These are phyloP conservation scores for Trichoderma polysporum DNA, from an alignment of 2,329 filamentous ascomycete genomes.

Conservation along the genomic window DNA sequence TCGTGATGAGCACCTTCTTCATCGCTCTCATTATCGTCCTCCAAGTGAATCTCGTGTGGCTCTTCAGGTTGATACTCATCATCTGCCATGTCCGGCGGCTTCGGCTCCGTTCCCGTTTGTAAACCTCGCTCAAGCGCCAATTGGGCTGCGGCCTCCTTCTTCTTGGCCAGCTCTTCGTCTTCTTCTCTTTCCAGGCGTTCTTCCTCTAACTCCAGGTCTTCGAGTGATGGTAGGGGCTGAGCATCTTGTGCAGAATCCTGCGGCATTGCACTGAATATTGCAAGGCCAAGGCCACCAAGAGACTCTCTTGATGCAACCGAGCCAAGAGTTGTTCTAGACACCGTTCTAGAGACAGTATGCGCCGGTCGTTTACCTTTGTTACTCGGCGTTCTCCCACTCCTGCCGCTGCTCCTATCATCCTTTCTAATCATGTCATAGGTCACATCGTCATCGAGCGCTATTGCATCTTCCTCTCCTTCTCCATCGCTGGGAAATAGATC, in stretches of 20 bases:
- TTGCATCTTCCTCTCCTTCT: conserved; percentile 84
- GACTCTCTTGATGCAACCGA: conserved; percentile 42
- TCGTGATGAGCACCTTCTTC: background rate
- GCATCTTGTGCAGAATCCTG: conserved; percentile 39
- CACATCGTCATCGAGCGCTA: conserved; percentile 92
- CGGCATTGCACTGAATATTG: conserved; percentile 31
- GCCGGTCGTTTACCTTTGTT: conserved; percentile 59
- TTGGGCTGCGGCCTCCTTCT: conserved; percentile 51
- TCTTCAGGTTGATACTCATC: conserved; percentile 30
- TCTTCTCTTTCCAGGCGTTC: conserved; percentile 51
- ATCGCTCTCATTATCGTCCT: background rate
- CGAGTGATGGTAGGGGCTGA: conserved; percentile 46
- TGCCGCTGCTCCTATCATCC: conserved; percentile 67
- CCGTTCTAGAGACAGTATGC: conserved; percentile 46
- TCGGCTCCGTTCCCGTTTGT: conserved; percentile 26
- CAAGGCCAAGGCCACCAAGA: conserved; percentile 22
- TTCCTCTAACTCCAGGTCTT: conserved; percentile 56
- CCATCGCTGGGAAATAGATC: conserved; percentile 88
- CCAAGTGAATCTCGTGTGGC: conserved; percentile 14
- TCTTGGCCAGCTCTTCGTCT: conserved; percentile 52
- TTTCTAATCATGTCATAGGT: conserved; percentile 76
- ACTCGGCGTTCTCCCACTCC: conserved; percentile 55
- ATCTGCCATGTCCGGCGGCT: conserved; percentile 31
- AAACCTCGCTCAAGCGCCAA: conserved; percentile 53
- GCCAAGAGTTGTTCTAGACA: conserved; percentile 59